Conservation (phyloP, 371 early-diverging fungal species). For the Smittium culicis region DNA sequence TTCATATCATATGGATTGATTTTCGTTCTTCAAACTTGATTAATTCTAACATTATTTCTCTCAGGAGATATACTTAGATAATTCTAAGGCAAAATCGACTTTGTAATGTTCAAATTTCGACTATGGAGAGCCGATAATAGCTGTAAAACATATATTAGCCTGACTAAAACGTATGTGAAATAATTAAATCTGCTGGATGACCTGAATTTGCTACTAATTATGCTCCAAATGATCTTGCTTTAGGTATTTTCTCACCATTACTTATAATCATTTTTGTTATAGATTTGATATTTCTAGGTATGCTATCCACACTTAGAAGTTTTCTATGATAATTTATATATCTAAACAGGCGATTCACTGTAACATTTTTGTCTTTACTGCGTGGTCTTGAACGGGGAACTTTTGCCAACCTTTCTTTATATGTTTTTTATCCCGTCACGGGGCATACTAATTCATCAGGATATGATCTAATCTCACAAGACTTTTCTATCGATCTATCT, state of each 20-base stretch:
- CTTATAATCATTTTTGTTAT: neutral
- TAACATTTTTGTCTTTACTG: neutral
- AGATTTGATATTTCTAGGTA: neutral
- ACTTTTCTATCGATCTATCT: neutral
- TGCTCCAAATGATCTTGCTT: neutral
- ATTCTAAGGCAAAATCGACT: too few species aligned
- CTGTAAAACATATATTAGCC: too few species aligned
- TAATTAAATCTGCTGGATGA: too few species aligned
- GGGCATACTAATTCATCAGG: too few species aligned
- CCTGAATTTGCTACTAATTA: too few species aligned
- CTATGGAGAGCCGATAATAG: too few species aligned
- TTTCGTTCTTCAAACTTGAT: too few species aligned
- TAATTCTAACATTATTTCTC: too few species aligned
- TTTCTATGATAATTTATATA: neutral
- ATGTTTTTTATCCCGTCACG: neutral
- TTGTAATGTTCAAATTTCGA: too few species aligned
- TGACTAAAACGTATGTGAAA: too few species aligned
- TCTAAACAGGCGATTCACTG: neutral
- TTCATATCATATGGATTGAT: too few species aligned
- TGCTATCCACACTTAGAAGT: neutral
- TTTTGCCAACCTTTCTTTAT: neutral
- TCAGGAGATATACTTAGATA: too few species aligned
- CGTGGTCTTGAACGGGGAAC: neutral
- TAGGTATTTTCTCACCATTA: neutral
- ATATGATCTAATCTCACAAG: neutral